These are phyloP conservation scores for Zygoascus ofunaensis DNA, from an alignment of 805 yeast genomes.

Conservation along the genomic window DNA sequence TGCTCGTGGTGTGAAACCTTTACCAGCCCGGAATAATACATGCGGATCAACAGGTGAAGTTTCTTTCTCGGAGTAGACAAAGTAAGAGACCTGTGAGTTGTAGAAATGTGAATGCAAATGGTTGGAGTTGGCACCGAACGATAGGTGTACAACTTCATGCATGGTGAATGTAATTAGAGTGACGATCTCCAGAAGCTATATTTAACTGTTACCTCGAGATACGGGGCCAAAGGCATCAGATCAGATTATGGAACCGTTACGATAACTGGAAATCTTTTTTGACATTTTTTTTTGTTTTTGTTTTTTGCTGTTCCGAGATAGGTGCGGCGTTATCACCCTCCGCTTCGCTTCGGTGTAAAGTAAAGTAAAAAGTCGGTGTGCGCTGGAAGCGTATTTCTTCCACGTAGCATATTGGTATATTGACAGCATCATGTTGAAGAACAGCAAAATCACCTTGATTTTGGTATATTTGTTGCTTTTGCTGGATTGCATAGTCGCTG, in stretches of 20 bases:
- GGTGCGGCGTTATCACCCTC: neutral
- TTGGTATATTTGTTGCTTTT: constrained; percentile 4
- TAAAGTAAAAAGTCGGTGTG: too few species aligned
- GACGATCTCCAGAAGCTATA: neutral
- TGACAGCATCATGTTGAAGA: neutral
- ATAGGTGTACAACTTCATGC: constrained; percentile 68
- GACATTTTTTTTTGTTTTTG: neutral
- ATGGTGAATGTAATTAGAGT: too few species aligned
- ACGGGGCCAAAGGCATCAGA: too few species aligned
- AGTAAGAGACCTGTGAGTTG: constrained; percentile 65
- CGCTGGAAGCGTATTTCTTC: too few species aligned
- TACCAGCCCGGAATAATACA: constrained; percentile 39
- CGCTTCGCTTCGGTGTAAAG: neutral
- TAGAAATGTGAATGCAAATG: constrained; percentile 73
- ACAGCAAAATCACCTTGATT: neutral
- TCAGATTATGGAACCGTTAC: too few species aligned
- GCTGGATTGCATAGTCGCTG: constrained; percentile 20
- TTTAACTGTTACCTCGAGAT: neutral
- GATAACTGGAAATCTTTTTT: too few species aligned
- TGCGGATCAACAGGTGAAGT: constrained; percentile 35
- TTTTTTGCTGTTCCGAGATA: neutral
- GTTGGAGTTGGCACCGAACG: constrained; percentile 64
- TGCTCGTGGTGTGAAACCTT: constrained; percentile 72
- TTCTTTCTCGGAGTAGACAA: constrained; percentile 36
- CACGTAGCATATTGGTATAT: constrained; percentile 3